Evolutionary conservation across 106 monocot genomes (phyloP), one percentile per base, ranked within the genome.

Genomic region (Alisma plantagoaquatica): DNA sequence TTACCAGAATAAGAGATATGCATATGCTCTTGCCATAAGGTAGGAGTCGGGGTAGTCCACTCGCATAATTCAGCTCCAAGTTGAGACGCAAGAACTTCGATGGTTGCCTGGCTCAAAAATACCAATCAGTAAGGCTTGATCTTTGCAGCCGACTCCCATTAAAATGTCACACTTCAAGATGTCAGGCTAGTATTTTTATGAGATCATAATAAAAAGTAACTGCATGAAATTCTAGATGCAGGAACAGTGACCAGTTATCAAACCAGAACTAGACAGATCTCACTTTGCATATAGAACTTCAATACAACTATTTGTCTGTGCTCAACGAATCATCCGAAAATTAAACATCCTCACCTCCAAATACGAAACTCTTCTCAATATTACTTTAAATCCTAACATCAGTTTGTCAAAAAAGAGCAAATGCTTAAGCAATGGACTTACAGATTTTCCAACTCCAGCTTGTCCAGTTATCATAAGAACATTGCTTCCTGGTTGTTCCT

Each of bases 1-100:
- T 9, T 68, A 90, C 98, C 90, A 72, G 70, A 71, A 69, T 62
- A 70, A 55, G 63, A 41, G 74, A 73, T 83, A 70, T 98, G 82
- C 20, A 82, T 14, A 74, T 98, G 85, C 54, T 98, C 98, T 67
- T 77, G 54, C 98, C 98, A 98, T 18, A 98, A 72, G 23, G 98
- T 98, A 2, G 98, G 98, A 30, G 76, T 90, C 22, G 98, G 98
- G 29, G 98, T 77, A 19, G n/a, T 81, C 89, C 90, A 98, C 65
- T 98, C 98, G 70, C 60, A 89, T 47, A 98, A 24, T 29, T 84
- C 69, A 57, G 62, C 69, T 61, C 82, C 89, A 72, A 98, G 73
- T 29, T 90, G 53, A 49, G 73, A 73, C 41, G 82, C 81, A 70
- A 98, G 58, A 30, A 70, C 64, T 56, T 70, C 75, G 51, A 98